Conservation (phyloP, 768 basidiomycete genomes). For the Auricularia sp. region DNA sequence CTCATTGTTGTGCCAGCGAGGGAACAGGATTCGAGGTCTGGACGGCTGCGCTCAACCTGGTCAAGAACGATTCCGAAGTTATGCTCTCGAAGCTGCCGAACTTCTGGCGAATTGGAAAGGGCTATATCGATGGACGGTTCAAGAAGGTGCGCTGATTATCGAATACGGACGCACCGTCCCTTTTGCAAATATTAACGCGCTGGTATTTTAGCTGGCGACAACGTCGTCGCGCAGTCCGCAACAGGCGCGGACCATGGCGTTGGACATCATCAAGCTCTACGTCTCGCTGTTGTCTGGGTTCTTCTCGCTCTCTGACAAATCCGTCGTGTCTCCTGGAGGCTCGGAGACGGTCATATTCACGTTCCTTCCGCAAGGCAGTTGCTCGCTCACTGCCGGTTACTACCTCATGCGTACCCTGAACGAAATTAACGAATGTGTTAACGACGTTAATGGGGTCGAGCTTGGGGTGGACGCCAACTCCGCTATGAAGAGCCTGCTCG, state of each 20-base stretch:
- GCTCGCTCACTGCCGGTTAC: conserved; percentile 72
- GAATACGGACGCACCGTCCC: no score
- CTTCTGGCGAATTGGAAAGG: conserved; percentile 88
- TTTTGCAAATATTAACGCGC: conserved; percentile 17
- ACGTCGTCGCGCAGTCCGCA: conserved; percentile 67
- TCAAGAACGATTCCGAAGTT: conserved; percentile 80
- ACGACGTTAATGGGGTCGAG: conserved; percentile 71
- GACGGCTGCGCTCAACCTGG: conserved; percentile 67
- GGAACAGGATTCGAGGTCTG: conserved; percentile 69
- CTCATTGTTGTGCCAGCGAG: conserved; percentile 36
- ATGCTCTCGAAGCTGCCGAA: conserved; percentile 77
- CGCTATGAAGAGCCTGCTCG: conserved; percentile 62
- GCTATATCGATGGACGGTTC: conserved; percentile 88
- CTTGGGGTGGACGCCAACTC: conserved; percentile 65
- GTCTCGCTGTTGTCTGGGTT: conserved; percentile 77
- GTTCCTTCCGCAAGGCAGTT: conserved; percentile 63
- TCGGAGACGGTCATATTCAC: conserved; percentile 33
- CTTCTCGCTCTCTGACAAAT: conserved; percentile 73
- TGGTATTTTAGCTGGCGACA: conserved; percentile 9
- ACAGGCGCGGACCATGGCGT: conserved; percentile 78
- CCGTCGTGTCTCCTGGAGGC: conserved; percentile 47
- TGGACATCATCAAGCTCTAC: conserved; percentile 80
- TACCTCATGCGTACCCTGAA: conserved; percentile 71
- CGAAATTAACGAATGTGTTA: conserved; percentile 80
- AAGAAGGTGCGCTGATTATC: conserved; percentile 52